A percentile compares a stretch with the other conserved stretches of the same genome.
Conservation (phyloP, 129 eudicot species). For the Flaveria trinervia region DNA sequence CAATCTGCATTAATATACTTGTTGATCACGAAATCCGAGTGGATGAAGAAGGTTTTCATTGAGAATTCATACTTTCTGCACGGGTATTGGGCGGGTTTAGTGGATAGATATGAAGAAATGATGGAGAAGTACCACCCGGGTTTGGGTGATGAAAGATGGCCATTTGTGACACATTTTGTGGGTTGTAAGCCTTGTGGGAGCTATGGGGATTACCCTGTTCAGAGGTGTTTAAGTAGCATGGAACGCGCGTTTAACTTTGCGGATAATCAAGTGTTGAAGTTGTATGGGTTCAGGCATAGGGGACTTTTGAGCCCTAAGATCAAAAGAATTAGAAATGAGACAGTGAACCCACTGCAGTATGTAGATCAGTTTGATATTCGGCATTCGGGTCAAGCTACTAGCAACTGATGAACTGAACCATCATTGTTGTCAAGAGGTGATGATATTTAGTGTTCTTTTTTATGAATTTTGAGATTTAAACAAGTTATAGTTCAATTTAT, state of each 20-base stretch:
- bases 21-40: slow-evolving; percentile 56
- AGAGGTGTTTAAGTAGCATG: slow-evolving; percentile 89
- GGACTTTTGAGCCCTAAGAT: slow-evolving; percentile 87
- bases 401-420: slow-evolving; percentile 43
- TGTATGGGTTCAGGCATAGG: slow-evolving; percentile 91
- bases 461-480: slow-evolving; percentile 26
- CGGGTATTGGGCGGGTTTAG: slow-evolving; percentile 90
- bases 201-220: slow-evolving; percentile 89
- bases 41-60: slow-evolving; percentile 80
- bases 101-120: slow-evolving; percentile 90
- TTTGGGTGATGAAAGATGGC: slow-evolving; percentile 96
- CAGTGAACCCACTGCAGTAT: slow-evolving; percentile 58
- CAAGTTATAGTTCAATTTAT: slow-evolving; percentile 30
- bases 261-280: slow-evolving; percentile 81
- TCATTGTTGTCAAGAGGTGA: slow-evolving; percentile 40
- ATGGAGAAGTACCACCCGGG: slow-evolving; percentile 87
- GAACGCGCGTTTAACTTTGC: slow-evolving; percentile 97
- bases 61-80: slow-evolving; percentile 81
- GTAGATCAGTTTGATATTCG: slow-evolving; percentile 88
- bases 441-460: slow-evolving; percentile 24
- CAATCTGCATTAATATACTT: slow-evolving; percentile 90
- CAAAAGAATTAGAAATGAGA: slow-evolving; percentile 81
- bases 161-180: slow-evolving; percentile 95
- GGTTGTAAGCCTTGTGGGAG: slow-evolving; percentile 99
- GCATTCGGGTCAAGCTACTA: slow-evolving; percentile 49